Conservation (phyloP, 192 early-diverging fungal species). For the Backusella mclennaniae region DNA sequence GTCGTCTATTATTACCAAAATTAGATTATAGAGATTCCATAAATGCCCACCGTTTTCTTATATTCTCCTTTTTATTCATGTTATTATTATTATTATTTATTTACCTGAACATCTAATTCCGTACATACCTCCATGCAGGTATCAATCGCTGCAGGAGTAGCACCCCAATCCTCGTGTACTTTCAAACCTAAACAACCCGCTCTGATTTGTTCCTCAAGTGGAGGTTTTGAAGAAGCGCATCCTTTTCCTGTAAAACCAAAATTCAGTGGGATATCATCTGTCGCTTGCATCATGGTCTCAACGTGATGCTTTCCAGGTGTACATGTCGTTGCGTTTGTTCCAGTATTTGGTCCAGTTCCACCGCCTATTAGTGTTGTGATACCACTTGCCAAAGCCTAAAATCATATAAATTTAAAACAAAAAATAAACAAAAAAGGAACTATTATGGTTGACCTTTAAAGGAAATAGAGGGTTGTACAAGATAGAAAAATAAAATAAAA, state of each 20-base stretch:
- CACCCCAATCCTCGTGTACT: slow-evolving; percentile 95
- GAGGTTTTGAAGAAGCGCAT: slow-evolving; percentile 66
- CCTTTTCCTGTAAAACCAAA: slow-evolving; percentile 94
- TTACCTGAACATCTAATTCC: slow-evolving; percentile 75
- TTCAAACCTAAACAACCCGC: slow-evolving; percentile 88
- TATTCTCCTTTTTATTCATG: background rate
- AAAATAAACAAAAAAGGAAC: background rate
- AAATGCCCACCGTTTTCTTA: background rate
- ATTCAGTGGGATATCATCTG: slow-evolving; percentile 87
- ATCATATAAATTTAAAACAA: slow-evolving; percentile 29
- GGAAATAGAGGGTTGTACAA: background rate
- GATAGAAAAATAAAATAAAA: slow-evolving; percentile 10
- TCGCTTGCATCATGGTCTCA: slow-evolving; percentile 86
- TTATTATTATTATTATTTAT: background rate
- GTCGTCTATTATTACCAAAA: slow-evolving; percentile 52
- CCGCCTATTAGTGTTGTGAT: slow-evolving; percentile 85
- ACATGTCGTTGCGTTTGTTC: slow-evolving; percentile 94
- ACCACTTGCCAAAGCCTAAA: slow-evolving; percentile 67
- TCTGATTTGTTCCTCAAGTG: slow-evolving; percentile 75
- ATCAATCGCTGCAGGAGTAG: slow-evolving; percentile 91
- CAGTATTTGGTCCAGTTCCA: slow-evolving; percentile 93
- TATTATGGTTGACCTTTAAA: slow-evolving; percentile 2
- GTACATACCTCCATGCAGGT: slow-evolving; percentile 82
- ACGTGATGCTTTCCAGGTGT: slow-evolving; percentile 82
- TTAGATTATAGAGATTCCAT: background rate